Conservation (phyloP, 768 basidiomycete species). For the Mycena chlorophos region DNA sequence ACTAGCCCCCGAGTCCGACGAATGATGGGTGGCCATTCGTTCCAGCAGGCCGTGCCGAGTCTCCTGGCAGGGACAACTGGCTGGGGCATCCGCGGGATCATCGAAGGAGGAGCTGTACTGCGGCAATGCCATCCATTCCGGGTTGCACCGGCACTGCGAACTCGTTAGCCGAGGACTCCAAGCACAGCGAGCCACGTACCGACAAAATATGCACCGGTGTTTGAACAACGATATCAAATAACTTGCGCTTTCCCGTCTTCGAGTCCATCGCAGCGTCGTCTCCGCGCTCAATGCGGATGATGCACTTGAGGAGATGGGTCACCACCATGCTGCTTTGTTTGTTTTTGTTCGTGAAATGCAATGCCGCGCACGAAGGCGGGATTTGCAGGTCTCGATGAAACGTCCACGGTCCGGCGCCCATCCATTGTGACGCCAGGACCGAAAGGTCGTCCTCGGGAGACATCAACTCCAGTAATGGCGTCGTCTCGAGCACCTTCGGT, state of each 20-base stretch:
- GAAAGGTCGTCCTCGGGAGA: slow-evolving; percentile 51
- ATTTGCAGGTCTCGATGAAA: slow-evolving; percentile 70
- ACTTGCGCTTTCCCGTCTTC: slow-evolving; percentile 71
- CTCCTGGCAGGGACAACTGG: slow-evolving; percentile 48
- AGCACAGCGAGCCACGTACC: slow-evolving; percentile 36
- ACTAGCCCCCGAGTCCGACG: slow-evolving; percentile 38
- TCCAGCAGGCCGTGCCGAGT: slow-evolving; percentile 29
- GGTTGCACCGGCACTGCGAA: slow-evolving; percentile 76
- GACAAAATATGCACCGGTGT: slow-evolving; percentile 86
- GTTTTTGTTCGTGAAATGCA: slow-evolving; percentile 83
- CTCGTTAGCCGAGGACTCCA: not conserved
- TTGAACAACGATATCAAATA: slow-evolving; percentile 86
- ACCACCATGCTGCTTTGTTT: slow-evolving; percentile 72
- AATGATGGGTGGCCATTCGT: slow-evolving; percentile 34
- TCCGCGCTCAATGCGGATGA: slow-evolving; percentile 80
- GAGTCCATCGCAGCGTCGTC: slow-evolving; percentile 64
- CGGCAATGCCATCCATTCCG: slow-evolving; percentile 78
- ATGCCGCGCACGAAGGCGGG: slow-evolving; percentile 57
- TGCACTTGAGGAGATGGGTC: slow-evolving; percentile 75
- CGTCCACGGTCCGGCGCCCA: slow-evolving; percentile 88
- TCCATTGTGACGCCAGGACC: slow-evolving; percentile 57
- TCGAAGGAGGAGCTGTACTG: slow-evolving; percentile 61
- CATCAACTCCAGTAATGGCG: slow-evolving; percentile 61
- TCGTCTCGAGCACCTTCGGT: slow-evolving; percentile 57
- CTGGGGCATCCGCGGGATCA: slow-evolving; percentile 32